Evolutionary conservation across 2,329 filamentous ascomycete species (phyloP).

Genomic region (Pseudogymnoascus sp.): DNA sequence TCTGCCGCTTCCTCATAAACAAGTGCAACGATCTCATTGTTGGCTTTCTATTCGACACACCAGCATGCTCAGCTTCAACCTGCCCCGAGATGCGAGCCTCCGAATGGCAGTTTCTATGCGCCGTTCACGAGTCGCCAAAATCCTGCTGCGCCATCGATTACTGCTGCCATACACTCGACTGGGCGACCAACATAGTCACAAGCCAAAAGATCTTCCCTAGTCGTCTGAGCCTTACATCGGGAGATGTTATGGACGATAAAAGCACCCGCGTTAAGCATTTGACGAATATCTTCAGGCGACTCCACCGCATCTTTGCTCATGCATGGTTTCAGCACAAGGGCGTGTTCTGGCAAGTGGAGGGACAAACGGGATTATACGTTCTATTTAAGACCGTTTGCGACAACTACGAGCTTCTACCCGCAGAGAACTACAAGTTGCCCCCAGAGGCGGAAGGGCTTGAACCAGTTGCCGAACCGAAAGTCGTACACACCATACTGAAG

Average conservation of each 20-base stretch:
- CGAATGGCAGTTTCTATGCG: constrained; percentile 98
- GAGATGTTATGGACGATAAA: constrained; percentile 46
- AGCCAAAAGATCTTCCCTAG: constrained; percentile 94
- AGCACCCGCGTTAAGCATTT: constrained; percentile 69
- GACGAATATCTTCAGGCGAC: constrained; percentile 86
- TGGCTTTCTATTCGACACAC: constrained; percentile 83
- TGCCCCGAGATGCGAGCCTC: constrained; percentile 98
- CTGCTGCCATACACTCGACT: constrained; percentile 96
- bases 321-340: constrained; percentile 97
- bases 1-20: constrained; percentile 89
- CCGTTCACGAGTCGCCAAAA: constrained; percentile 93
- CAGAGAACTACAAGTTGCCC: constrained; percentile 93
- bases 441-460: constrained; percentile 85
- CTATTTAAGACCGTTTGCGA: constrained; percentile 98
- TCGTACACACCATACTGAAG: constrained; percentile 30
- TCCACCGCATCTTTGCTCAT: constrained; percentile 96
- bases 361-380: constrained; percentile 83
- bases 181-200: constrained; percentile 90
- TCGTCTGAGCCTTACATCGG: constrained; percentile 38
- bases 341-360: constrained; percentile 91
- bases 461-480: constrained; percentile 36
- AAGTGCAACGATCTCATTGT: constrained; percentile 91
- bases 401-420: constrained; percentile 76
- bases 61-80: constrained; percentile 78
- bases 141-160: constrained; percentile 98